Base-by-base conservation (phyloP, 192 early-diverging fungal species). In the Linnemannia schmuckeri region DNA sequence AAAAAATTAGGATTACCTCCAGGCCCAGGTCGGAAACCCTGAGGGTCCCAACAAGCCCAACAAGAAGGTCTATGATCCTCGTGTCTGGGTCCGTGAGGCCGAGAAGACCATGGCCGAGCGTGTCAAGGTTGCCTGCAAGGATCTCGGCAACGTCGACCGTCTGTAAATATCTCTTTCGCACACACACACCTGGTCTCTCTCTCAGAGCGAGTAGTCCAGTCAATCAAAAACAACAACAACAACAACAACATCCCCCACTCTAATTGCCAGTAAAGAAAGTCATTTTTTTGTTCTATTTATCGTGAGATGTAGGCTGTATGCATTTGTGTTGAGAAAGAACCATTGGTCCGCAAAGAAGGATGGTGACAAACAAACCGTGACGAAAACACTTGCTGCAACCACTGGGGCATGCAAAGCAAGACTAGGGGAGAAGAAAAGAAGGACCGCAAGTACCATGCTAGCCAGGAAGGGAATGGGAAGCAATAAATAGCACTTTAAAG, bases 11-110 rank as follows among this genome's bases (percentile, higher is more conserved):
- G 95, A 85, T 61, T 96, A 98, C 88, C 93, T 99, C 78, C 94
- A 97, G 90, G 87, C 90, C 40, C 98, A 99, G 91, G 97, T 99
- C 74, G 98, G 98, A 72, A 98, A 99, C 91, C 97, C 97, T 83
- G 97, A 98, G 76, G 97, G 97, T 87, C 91, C 92, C n/a, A 93
- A 94, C 90, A 97, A 98, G 93, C 98, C 97, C 91, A 99, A 98
- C 94, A 99, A 99, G 95, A 99, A 99, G 93, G 95, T 94, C 92
- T 98, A 99, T 90, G 98, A 99, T 89, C 98, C 98, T 68, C 96
- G 98, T 88, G 96, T 96, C 84, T 98, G 94, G 87, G 88, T 99
- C 85, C 96, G 98, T 81, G 93, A 96, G 88, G 94, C 93, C 82
- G 97, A 99, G 90, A 96, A 97, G 94, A 89, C 89, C 84, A 96